Percentiles rank a stretch among this genome's conserved stretches.
phyloP scores from a whole-genome alignment of 805 yeast genomes.

The Wickerhamiella domercqiae region DNA sequence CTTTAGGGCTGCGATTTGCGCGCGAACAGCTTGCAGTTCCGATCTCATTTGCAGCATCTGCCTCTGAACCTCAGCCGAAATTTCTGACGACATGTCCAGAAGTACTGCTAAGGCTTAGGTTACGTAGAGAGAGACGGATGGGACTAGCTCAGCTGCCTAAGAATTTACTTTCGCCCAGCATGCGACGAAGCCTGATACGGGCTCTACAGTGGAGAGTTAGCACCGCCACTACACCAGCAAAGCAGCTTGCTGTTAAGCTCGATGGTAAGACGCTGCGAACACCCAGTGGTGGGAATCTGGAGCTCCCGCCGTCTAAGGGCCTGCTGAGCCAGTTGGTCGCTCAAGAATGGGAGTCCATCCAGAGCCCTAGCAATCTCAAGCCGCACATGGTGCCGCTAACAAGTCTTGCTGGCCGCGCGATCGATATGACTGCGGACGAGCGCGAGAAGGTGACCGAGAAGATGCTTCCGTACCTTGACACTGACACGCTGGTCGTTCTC shows the following conservation, averaged over 20 bases:
- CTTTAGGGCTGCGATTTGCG: slow-evolving; percentile 35
- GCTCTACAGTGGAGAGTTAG: neutral
- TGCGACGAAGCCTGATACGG: neutral
- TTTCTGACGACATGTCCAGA: neutral
- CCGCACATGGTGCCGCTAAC: slow-evolving; percentile 77
- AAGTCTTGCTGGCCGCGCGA: slow-evolving; percentile 69
- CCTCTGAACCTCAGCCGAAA: slow-evolving; percentile 40
- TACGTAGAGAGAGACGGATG: too few species aligned
- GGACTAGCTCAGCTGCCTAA: too few species aligned
- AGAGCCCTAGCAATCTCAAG: slow-evolving; percentile 41
- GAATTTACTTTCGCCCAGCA: too few species aligned
- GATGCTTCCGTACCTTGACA: slow-evolving; percentile 72
- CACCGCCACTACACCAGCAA: neutral
- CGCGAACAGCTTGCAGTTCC: slow-evolving; percentile 40
- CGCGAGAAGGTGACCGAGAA: slow-evolving; percentile 44
- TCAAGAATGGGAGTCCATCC: slow-evolving; percentile 76
- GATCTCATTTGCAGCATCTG: slow-evolving; percentile 44
- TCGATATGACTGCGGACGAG: slow-evolving; percentile 49
- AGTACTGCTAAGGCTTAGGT: too few species aligned
- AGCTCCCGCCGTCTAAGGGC: slow-evolving; percentile 37
- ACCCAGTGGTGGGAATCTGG: slow-evolving; percentile 59
- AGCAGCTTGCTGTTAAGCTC: slow-evolving; percentile 18
- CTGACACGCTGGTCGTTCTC: slow-evolving; percentile 82
- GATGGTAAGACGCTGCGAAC: slow-evolving; percentile 71
- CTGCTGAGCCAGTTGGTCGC: slow-evolving; percentile 55